Evolutionary conservation across 768 basidiomycete species (phyloP).

Genomic region (Kwoniella newhampshirensis): DNA sequence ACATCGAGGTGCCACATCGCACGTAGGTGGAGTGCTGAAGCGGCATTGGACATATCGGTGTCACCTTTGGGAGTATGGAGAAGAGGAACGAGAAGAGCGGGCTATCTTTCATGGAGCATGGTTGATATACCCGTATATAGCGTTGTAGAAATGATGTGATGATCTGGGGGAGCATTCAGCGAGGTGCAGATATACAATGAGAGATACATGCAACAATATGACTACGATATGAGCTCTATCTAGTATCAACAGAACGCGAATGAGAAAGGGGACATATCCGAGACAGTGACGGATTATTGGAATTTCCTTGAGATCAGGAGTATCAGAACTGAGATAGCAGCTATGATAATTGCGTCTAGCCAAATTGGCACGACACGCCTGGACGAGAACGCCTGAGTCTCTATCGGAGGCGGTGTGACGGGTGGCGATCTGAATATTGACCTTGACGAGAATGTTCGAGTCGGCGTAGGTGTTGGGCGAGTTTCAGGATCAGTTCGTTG

Average conservation of each 20-base stretch:
- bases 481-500: slow-evolving; percentile 1
- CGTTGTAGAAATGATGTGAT: not conserved
- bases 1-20: too few species aligned
- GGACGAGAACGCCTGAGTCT: not conserved
- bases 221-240: slow-evolving; percentile 4
- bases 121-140: slow-evolving; percentile 1
- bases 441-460: too few species aligned
- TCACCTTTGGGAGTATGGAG: too few species aligned
- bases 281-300: slow-evolving; percentile 8
- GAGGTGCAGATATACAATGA: slow-evolving; percentile 2
- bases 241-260: not conserved
- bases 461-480: slow-evolving; percentile 8
- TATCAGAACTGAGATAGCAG: slow-evolving; percentile 20
- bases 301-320: slow-evolving; percentile 24
- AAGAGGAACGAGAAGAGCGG: not conserved
- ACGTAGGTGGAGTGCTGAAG: too few species aligned
- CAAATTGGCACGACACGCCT: slow-evolving; percentile 11
- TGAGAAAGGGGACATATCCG: not conserved
- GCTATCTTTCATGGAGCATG: not conserved
- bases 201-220: slow-evolving; percentile 7
- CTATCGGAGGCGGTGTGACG: not conserved
- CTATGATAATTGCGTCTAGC: slow-evolving; percentile 33
- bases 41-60: too few species aligned
- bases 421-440: not conserved
- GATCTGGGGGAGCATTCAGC: too few species aligned